Base-by-base conservation (phyloP, 2,329 filamentous ascomycete species). In the Penicillium sp. region DNA sequence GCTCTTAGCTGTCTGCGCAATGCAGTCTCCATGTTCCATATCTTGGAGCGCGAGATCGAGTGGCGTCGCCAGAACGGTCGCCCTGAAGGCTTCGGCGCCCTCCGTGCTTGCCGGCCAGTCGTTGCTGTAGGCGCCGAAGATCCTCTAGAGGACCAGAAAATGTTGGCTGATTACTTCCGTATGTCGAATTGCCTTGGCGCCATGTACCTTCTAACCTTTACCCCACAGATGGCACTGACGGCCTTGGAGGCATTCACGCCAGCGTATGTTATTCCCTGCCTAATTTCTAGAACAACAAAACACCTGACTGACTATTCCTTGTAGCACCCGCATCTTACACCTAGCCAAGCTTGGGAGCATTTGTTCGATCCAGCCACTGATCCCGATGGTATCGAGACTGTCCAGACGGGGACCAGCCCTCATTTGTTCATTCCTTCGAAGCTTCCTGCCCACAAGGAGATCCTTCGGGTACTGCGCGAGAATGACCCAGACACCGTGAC, bases 81-180 rank as follows among this genome's bases (percentile, higher is more conserved):
- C 50, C 74, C 82, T 0, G 79, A 86, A 50, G 88, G 89, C 0
- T 97, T 91, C 63, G 86, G 85, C 47, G 80, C 85, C 7, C 76
- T 97, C 71, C 83, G 81, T 61, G 79, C 82, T 13, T 85, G 77
- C 70, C 95, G 89, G 73, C 93, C 92, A 7, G 79, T 95, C 38
- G 84, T 99, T 29, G 90, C 94, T 38, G 83, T 96, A 29, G 94
- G 94, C 2, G 87, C 94, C 1, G 85, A 91, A 53, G 87, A 92
- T 64, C 89, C 94, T 4, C 75, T 99, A 26, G 89, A 90, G 52
- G 90, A 95, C 55, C 87, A 93, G 67, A 80, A 86, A 53, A 80
- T 96, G 67, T 82, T 87, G 75, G 87, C 86, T 2, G 89, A 93
- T 71, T 90, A 92, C 71, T 97, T 96, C 68, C 94, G 90, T 95